Evolutionary conservation across 202 grass and related monocot genomes (phyloP).

Genomic region (Panicum hallii): DNA sequence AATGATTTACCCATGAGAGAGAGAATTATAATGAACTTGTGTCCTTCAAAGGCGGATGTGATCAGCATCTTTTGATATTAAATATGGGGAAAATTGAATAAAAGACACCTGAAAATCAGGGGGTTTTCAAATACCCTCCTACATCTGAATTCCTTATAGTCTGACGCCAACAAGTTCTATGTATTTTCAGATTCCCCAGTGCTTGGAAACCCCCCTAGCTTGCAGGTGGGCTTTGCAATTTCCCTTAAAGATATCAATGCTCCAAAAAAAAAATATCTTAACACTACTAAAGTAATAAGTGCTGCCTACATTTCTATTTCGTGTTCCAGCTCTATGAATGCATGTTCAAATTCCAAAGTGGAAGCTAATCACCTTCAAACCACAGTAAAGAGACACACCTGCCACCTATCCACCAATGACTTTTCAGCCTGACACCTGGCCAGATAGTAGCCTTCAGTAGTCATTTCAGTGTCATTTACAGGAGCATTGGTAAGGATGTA

Average conservation of each 20-base stretch:
- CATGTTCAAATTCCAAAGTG: neutral
- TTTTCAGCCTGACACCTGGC: conserved; percentile 80
- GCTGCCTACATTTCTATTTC: conserved; percentile 2
- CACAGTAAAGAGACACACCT: conserved; percentile 53
- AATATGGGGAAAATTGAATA: neutral
- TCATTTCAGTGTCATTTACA: conserved; percentile 31
- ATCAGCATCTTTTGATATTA: conserved; percentile 14
- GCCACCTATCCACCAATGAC: conserved; percentile 71
- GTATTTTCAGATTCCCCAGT: neutral
- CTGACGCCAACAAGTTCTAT: neutral
- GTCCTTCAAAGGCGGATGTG: neutral
- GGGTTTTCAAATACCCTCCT: neutral
- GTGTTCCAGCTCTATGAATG: neutral
- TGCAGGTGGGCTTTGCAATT: neutral
- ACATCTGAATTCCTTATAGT: neutral
- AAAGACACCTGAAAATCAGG: neutral
- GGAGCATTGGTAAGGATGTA: conserved; percentile 97
- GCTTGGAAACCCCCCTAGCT: neutral
- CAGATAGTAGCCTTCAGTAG: conserved; percentile 74
- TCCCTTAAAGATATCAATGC: neutral
- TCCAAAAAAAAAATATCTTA: neutral
- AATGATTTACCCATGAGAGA: conserved; percentile 10
- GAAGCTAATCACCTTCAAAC: neutral
- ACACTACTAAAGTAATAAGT: conserved; percentile 16
- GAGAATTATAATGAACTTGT: conserved; percentile 13